Conservation (phyloP, 1,139 yeast genomes). For the Pichia norvegensis region DNA sequence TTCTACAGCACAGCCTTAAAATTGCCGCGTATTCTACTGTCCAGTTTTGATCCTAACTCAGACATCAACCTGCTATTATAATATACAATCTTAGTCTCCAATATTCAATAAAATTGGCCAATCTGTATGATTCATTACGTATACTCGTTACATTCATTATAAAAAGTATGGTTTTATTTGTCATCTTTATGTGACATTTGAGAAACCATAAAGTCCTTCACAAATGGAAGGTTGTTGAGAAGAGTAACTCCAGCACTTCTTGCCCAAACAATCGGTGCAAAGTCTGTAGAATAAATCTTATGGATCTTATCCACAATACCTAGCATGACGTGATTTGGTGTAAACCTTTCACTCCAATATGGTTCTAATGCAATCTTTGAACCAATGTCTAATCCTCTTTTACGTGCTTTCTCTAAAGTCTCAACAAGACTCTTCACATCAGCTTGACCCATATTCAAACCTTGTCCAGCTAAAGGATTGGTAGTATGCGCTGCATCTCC, state of each 20-base stretch:
- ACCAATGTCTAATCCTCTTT: constrained; percentile 85
- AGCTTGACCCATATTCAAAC: constrained; percentile 95
- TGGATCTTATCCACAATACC: constrained; percentile 92
- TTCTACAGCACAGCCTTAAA: too few species aligned
- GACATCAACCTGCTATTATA: too few species aligned
- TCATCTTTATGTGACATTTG: constrained; percentile 32
- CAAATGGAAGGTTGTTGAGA: constrained; percentile 52
- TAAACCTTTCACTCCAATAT: constrained; percentile 74
- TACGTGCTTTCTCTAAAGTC: constrained; percentile 62
- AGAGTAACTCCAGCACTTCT: constrained; percentile 71
- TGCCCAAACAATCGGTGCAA: constrained; percentile 61
- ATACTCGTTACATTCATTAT: not conserved
- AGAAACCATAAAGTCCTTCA: constrained; percentile 52
- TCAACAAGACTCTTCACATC: constrained; percentile 69
- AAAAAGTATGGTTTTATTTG: not conserved
- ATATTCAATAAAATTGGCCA: too few species aligned
- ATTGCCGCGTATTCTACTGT: too few species aligned
- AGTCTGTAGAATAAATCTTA: constrained; percentile 73
- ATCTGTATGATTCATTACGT: too few species aligned
- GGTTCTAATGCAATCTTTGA: constrained; percentile 75
- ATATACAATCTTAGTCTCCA: too few species aligned
- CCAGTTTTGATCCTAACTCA: too few species aligned
- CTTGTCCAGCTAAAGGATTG: constrained; percentile 97
- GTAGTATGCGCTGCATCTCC: constrained; percentile 99
- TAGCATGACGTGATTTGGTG: constrained; percentile 66